phyloP scores from a whole-genome alignment of 768 basidiomycete genomes.

The Boletus pseudo-olivaceus region DNA sequence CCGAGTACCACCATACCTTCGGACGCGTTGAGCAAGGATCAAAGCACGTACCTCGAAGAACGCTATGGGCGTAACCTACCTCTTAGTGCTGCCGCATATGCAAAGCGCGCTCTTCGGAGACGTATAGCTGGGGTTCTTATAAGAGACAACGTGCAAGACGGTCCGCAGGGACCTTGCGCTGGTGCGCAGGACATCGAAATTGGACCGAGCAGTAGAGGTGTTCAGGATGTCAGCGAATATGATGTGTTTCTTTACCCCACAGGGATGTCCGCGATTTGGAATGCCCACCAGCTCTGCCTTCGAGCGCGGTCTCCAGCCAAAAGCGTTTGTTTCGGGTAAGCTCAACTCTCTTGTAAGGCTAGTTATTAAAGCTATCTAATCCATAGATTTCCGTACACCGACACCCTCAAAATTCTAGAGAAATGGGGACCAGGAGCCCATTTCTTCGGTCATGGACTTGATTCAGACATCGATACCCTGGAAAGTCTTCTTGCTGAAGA shows the following conservation, averaged over 20 bases:
- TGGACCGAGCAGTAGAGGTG: constrained; percentile 67
- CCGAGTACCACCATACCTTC: constrained; percentile 6
- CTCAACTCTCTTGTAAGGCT: not conserved
- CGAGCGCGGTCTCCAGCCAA: constrained; percentile 55
- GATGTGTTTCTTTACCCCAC: constrained; percentile 87
- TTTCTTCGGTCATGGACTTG: constrained; percentile 80
- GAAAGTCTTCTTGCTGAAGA: constrained; percentile 57
- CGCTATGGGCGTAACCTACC: constrained; percentile 92
- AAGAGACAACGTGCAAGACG: constrained; percentile 44
- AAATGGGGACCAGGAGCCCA: constrained; percentile 97
- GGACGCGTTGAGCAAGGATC: constrained; percentile 60
- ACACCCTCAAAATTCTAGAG: constrained; percentile 88
- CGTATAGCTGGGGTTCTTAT: constrained; percentile 85
- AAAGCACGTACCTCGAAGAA: constrained; percentile 82
- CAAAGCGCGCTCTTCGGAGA: constrained; percentile 83
- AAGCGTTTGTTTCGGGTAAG: constrained; percentile 93
- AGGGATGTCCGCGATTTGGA: constrained; percentile 96
- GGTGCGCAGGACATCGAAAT: constrained; percentile 45
- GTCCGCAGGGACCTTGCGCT: constrained; percentile 37
- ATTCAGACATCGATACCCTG: constrained; percentile 70
- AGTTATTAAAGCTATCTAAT: not conserved
- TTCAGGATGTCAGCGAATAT: constrained; percentile 66
- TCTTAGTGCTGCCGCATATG: constrained; percentile 62
- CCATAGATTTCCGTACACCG: constrained; percentile 86
- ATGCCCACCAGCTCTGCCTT: constrained; percentile 71